Percentiles rank a stretch among this genome's conserved stretches.
These are phyloP conservation scores for Clavispora vitiphila DNA, from an alignment of 805 yeast species.

Conservation along the genomic window DNA sequence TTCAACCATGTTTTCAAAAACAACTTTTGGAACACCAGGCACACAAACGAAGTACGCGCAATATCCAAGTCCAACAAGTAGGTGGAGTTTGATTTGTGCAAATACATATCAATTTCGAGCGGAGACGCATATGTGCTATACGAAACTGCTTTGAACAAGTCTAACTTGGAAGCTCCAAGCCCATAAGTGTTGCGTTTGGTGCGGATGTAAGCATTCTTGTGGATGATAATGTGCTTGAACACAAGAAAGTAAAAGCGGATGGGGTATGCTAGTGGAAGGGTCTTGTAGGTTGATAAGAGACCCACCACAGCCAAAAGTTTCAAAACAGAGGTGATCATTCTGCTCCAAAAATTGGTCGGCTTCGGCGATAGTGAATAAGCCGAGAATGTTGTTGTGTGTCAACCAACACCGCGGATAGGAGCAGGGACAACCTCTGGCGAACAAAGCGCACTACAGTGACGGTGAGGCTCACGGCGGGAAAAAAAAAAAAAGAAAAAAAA, in stretches of 20 bases:
- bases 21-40: conserved; percentile 51
- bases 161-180: conserved; percentile 17
- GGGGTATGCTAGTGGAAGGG: conserved; percentile 63
- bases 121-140: conserved; percentile 60
- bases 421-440: too few relatives aligned
- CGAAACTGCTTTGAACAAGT: conserved; percentile 41
- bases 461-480: too few relatives aligned
- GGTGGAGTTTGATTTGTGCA: conserved; percentile 85
- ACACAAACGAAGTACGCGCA: conserved; percentile 62
- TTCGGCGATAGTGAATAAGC: neutral
- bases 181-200: conserved; percentile 32
- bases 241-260: conserved; percentile 54
- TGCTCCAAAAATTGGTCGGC: neutral
- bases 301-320: neutral
- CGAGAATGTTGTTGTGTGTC: too few relatives aligned
- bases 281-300: conserved; percentile 48
- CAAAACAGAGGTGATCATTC: neutral
- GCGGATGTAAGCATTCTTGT: conserved; percentile 19
- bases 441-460: too few relatives aligned
- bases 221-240: conserved; percentile 36
- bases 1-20: conserved; percentile 43
- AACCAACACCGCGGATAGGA: too few relatives aligned
- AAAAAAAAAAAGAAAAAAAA: too few relatives aligned
- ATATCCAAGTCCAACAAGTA: conserved; percentile 80
- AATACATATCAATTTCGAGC: conserved; percentile 77